Evolutionary conservation across 768 basidiomycete species (phyloP), one percentile per base, ranked within the genome.

Genomic region (Tricholoma flavovirens): DNA sequence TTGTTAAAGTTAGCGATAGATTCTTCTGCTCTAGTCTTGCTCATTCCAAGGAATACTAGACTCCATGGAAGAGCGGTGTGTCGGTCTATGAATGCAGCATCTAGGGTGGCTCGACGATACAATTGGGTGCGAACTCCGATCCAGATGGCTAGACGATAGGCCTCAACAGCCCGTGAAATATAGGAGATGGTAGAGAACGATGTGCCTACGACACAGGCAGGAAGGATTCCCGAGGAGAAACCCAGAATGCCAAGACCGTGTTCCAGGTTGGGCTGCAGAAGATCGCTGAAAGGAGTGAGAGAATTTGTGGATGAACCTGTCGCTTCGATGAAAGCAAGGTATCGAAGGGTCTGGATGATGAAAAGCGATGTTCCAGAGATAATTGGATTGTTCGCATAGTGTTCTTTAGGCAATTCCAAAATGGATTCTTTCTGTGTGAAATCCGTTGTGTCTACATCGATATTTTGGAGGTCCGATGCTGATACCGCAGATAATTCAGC

Each of bases 221-320:
- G 70, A 42, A 84, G 68, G 53, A 83, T 74, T 26, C 82, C 83
- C 46, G 80, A 82, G n/a, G 81, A 83, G 65, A 82, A 79, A 4
- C 78, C 82, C 6, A 82, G 64, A 49, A 82, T 61, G 11, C 79
- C 78, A 19, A 70, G 36, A 2, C 55, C 59, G 45, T 75, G 62
- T 12, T 67, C 56, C 35, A 60, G 42, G 58, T 81, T 81, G 68
- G 67, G 22, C 61, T 67, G 61, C 30, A 76, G 61, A 55, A 67
- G 51, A 40, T 70, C 65, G 2, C 58, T 53, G 46, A 73, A 71
- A n/a, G 65, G 65, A 26, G 62, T 61, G 51, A 59, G 54, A 21
- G 67, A 59, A 30, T 51, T 58, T 4, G 21, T 57, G 21, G 60
- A 58, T n/a, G 58, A 17, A n/a, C 56, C 49, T n/a, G 56, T 56